These are phyloP conservation scores for Elsinoe fawcettii DNA, from an alignment of 2,329 filamentous ascomycete genomes.

Conservation along the genomic window DNA sequence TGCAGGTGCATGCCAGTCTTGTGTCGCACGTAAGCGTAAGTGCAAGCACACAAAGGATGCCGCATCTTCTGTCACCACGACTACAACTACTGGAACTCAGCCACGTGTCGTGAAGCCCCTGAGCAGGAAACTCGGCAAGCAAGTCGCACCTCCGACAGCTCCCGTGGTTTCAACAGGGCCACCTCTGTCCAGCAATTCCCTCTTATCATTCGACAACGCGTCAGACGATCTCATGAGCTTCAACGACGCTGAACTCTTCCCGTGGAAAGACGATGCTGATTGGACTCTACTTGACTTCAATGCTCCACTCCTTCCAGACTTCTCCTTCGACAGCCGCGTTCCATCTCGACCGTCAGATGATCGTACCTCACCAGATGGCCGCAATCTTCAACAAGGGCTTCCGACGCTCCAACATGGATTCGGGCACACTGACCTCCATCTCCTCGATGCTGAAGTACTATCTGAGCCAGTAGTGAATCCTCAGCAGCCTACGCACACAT, in stretches of 20 bases:
- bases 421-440: not conserved
- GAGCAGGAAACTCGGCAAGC: constrained; percentile 9
- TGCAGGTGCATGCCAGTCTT: constrained; percentile 32
- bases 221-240: constrained; percentile 7
- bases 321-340: not conserved
- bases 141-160: not conserved
- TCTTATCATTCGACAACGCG: constrained; percentile 8
- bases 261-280: constrained; percentile 5
- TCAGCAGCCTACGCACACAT: constrained; percentile 7
- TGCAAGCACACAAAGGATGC: constrained; percentile 18
- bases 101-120: constrained; percentile 3
- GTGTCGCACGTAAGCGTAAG: constrained; percentile 31
- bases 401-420: not conserved
- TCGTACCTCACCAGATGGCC: not conserved
- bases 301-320: not conserved
- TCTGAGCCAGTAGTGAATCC: not conserved
- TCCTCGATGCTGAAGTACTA: not conserved
- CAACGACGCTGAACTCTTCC: constrained; percentile 2
- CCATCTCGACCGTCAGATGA: not conserved
- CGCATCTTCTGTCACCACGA: not conserved
- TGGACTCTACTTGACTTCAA: constrained; percentile 16
- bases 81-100: not conserved
- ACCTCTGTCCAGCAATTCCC: not conserved
- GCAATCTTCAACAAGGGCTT: not conserved
- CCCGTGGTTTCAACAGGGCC: not conserved